Percentiles rank a stretch among this genome's conserved stretches.
Evolutionary conservation across 1,284 basidiomycete genomes (phyloP).

Genomic region (Somion occarium): DNA sequence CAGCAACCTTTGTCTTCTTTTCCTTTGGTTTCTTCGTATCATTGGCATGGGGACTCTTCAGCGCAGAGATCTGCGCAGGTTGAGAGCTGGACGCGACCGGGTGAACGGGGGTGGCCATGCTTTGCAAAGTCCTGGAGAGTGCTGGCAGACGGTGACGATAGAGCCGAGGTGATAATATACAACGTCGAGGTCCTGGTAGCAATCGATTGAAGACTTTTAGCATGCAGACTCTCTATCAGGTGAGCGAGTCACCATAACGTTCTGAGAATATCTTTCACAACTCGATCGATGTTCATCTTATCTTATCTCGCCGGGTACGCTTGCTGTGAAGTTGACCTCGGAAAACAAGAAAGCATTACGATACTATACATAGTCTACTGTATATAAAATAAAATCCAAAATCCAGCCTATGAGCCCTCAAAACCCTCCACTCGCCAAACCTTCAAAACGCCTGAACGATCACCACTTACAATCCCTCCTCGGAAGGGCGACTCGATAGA

Average conservation of each 20-base stretch:
- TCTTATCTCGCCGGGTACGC: background rate
- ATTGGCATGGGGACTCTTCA: conserved; percentile 28
- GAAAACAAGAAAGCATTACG: background rate
- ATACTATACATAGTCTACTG: background rate
- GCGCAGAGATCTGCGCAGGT: conserved; percentile 29
- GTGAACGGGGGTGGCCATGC: conserved; percentile 26
- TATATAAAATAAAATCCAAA: background rate
- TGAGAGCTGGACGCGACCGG: conserved; percentile 36
- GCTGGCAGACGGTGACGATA: background rate
- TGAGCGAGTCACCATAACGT: conserved; percentile 10
- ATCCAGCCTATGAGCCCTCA: conserved; percentile 19
- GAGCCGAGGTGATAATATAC: conserved; percentile 10
- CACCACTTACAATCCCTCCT: conserved; percentile 82
- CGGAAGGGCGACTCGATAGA: conserved; percentile 86
- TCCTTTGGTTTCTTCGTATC: conserved; percentile 43
- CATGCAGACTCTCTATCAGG: conserved; percentile 15
- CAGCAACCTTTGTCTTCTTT: conserved; percentile 44
- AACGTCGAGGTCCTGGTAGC: conserved; percentile 11
- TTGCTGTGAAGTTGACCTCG: no score
- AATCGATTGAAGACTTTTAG: conserved; percentile 21
- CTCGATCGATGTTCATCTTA: background rate
- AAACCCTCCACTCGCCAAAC: conserved; percentile 70
- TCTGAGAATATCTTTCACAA: background rate
- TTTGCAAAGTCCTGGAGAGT: conserved; percentile 4
- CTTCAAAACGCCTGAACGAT: conserved; percentile 76